A percentile compares a stretch with the other conserved stretches of the same genome.
phyloP scores from a whole-genome alignment of 371 early-diverging fungal genomes.

The Mucor plumbeus region DNA sequence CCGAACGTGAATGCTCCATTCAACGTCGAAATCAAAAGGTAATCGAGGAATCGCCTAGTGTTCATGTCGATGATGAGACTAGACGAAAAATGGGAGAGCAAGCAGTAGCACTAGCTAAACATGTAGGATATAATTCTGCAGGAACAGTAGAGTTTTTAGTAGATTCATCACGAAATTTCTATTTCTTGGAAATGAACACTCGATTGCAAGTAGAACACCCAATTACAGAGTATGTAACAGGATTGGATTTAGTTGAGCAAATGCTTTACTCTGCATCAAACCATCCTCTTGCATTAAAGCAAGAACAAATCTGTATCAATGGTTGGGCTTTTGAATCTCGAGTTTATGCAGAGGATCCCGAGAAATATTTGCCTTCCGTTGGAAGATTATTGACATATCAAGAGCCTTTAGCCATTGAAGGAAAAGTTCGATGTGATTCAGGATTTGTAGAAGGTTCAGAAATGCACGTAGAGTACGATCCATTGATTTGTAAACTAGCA shows the following conservation, averaged over 20 bases:
- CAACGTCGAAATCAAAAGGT: constrained; percentile 93
- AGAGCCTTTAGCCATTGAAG: constrained; percentile 26
- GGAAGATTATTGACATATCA: constrained; percentile 65
- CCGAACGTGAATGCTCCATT: constrained; percentile 92
- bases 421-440: constrained; percentile 45
- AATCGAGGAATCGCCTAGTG: constrained; percentile 80
- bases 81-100: constrained; percentile 84
- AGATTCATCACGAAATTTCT: constrained; percentile 71
- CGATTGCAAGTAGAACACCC: constrained; percentile 97
- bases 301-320: constrained; percentile 65
- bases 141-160: constrained; percentile 82
- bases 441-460: constrained; percentile 77
- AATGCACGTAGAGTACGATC: constrained; percentile 86
- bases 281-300: constrained; percentile 59
- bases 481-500: constrained; percentile 88
- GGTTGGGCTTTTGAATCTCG: constrained; percentile 90
- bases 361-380: constrained; percentile 88
- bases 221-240: constrained; percentile 94
- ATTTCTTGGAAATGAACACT: constrained; percentile 91
- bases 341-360: constrained; percentile 92
- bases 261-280: constrained; percentile 85
- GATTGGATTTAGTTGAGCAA: constrained; percentile 92
- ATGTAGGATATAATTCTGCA: constrained; percentile 84
- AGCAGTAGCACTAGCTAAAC: constrained; percentile 80
- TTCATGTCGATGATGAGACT: constrained; percentile 65